These are phyloP conservation scores for Xerocomellus dryophilus DNA, from an alignment of 768 basidiomycete species.

Conservation along the genomic window DNA sequence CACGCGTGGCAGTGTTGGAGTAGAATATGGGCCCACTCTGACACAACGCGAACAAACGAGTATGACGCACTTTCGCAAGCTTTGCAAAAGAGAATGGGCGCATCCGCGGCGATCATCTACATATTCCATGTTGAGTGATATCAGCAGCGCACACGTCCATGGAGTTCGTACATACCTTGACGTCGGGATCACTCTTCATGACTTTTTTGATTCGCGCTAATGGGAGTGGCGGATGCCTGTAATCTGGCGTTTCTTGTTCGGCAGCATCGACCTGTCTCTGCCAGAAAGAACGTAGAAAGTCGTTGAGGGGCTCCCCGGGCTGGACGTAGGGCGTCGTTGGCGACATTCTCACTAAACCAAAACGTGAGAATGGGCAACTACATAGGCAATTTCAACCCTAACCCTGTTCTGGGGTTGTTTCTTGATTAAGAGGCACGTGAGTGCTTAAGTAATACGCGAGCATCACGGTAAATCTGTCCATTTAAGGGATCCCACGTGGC, in stretches of 20 bases:
- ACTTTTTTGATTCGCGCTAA: slow-evolving; percentile 98
- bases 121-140: neutral
- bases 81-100: slow-evolving; percentile 94
- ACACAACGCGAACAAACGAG: neutral
- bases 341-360: slow-evolving; percentile 24
- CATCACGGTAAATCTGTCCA: too few relatives aligned
- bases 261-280: slow-evolving; percentile 82
- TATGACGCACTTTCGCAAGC: slow-evolving; percentile 89
- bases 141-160: neutral
- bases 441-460: too few relatives aligned
- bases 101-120: slow-evolving; percentile 98
- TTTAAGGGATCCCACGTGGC: too few relatives aligned
- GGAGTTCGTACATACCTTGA: slow-evolving; percentile 62
- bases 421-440: neutral
- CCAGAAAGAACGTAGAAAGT: slow-evolving; percentile 88
- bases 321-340: slow-evolving; percentile 65
- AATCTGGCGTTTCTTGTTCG: slow-evolving; percentile 86
- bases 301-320: slow-evolving; percentile 80
- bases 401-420: slow-evolving; percentile 23
- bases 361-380: slow-evolving; percentile 18
- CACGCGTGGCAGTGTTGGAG: slow-evolving; percentile 1
- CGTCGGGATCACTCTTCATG: slow-evolving; percentile 97
- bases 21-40: neutral
- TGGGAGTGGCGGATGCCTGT: slow-evolving; percentile 83
- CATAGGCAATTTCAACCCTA: slow-evolving; percentile 19